Evolutionary conservation across 2,329 filamentous ascomycete genomes (phyloP), one percentile per base, ranked within the genome.

Genomic region (Cucurbitaria berberidis): DNA sequence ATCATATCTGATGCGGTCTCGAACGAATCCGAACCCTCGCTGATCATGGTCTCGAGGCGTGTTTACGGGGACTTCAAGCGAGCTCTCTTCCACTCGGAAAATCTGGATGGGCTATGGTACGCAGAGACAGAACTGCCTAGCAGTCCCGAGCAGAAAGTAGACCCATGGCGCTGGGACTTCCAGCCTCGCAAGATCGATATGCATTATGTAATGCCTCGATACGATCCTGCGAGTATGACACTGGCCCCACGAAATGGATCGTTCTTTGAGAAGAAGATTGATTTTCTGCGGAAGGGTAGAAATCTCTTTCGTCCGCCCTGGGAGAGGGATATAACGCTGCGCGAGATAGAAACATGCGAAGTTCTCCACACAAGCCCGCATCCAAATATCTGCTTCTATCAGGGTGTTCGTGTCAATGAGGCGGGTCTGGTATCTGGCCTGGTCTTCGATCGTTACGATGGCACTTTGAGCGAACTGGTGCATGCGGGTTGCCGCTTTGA

Each of bases 351-450:
- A 16, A 34, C 30, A 34, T 57, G 53, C 42, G 53, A 57, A 13
- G 18, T 34, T 2, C 41, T 57, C 3, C 41, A 29, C 5, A 15
- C 19, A 19, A 5, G 50, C 26, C 40, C 53, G 7, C 53, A 53
- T 44, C 49, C 52, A 1, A 46, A 46, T n/a, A 21, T 57, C 18
- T 52, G 49, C 13, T 15, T 15, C 2, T 57, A 53, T 35, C 43
- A 15, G 11, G 49, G 49, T 16, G 48, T 48, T 11, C 15, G 13
- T 3, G 35, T 50, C 2, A 29, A 34, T 27, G n/a, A 18, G 15
- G 10, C 21, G 6, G 38, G 36, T 15, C 21, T 39, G 1, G 38
- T 53, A 8, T 35, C 30, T 5, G 49, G 40, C 3, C 27, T 57
- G 18, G 34, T 47, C 10, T 57, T 57, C 45, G 45, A 57, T 6